Evolutionary conservation across 768 basidiomycete species (phyloP).

Genomic region (Trametes cinnabarina): DNA sequence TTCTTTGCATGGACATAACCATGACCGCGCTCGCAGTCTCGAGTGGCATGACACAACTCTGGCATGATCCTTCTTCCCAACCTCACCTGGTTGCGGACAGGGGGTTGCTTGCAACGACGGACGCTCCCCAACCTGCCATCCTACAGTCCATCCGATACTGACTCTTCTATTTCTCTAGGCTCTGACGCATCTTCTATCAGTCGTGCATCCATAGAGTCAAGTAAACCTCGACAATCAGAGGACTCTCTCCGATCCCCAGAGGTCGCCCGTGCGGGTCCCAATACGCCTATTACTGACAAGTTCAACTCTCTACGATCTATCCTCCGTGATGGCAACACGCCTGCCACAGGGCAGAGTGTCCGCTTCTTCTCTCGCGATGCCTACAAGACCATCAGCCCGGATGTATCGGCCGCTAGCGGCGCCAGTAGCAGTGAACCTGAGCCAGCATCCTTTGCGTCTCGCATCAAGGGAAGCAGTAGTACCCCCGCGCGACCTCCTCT

Average conservation of each 20-base stretch:
- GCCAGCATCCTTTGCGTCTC: conserved; percentile 28
- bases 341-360: conserved; percentile 76
- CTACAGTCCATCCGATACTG: conserved; percentile 20
- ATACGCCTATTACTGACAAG: conserved; percentile 35
- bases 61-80: conserved; percentile 4
- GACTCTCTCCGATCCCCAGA: conserved; percentile 27
- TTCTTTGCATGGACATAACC: not conserved
- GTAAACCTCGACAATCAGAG: conserved; percentile 22
- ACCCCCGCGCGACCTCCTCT: conserved; percentile 38
- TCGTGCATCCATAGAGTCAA: conserved; percentile 30
- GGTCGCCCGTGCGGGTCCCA: conserved; percentile 29
- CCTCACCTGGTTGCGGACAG: conserved; percentile 5
- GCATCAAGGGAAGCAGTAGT: conserved; percentile 27
- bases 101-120: not conserved
- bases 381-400: conserved; percentile 64
- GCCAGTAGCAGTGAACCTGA: conserved; percentile 28
- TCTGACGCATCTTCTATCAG: conserved; percentile 24
- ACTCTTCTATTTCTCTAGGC: conserved; percentile 19
- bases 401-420: conserved; percentile 45
- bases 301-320: conserved; percentile 68
- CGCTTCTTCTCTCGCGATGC: conserved; percentile 74
- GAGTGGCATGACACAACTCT: not conserved
- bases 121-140: no score
- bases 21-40: not conserved
- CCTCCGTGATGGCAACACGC: conserved; percentile 66